These are phyloP conservation scores for Tetrapisispora iriomotensis DNA, from an alignment of 805 yeast genomes.

Conservation along the genomic window DNA sequence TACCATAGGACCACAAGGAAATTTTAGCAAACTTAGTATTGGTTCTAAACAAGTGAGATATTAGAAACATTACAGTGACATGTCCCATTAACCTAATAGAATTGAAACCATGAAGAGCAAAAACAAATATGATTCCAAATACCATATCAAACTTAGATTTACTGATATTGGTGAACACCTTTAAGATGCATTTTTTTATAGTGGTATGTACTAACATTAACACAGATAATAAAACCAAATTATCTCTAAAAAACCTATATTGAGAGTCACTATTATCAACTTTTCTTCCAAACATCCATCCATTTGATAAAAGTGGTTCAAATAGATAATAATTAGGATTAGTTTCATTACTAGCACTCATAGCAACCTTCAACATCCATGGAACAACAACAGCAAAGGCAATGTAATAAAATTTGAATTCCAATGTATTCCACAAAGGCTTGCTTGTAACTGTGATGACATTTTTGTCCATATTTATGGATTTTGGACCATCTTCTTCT, in stretches of 20 bases:
- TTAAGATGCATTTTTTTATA: constrained; percentile 33
- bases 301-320: constrained; percentile 53
- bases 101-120: constrained; percentile 75
- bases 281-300: constrained; percentile 86
- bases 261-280: constrained; percentile 91
- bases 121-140: constrained; percentile 60
- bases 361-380: constrained; percentile 68
- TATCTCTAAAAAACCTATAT: constrained; percentile 78
- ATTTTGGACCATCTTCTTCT: background rate
- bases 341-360: constrained; percentile 65
- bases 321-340: constrained; percentile 65
- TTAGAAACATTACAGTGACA: constrained; percentile 39
- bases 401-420: constrained; percentile 59
- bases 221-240: constrained; percentile 51
- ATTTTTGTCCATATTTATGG: background rate
- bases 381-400: constrained; percentile 69
- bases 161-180: constrained; percentile 20
- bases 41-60: constrained; percentile 18
- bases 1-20: constrained; percentile 67
- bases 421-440: constrained; percentile 59
- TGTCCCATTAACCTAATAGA: constrained; percentile 52
- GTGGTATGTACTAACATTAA: constrained; percentile 46
- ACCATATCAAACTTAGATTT: constrained; percentile 59
- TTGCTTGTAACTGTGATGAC: background rate
- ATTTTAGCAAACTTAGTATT: constrained; percentile 33